phyloP scores from a whole-genome alignment of 495 filamentous ascomycete species.

The Aspergillus indologenus region DNA sequence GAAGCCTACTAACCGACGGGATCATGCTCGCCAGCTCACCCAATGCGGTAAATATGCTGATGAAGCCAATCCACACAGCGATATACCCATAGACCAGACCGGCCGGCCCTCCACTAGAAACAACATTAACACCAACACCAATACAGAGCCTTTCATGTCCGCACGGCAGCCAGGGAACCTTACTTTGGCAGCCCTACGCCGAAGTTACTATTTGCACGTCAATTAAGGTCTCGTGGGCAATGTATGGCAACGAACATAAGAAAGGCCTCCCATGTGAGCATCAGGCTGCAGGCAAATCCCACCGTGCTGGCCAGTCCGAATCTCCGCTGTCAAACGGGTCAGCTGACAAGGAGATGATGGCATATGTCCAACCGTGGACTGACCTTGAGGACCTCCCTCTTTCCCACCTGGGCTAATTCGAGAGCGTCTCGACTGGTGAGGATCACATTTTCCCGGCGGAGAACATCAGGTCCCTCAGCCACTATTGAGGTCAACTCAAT shows the following conservation, averaged over 20 bases:
- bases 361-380: not conserved
- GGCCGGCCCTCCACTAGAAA: constrained; percentile 39
- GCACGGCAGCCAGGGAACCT: not conserved
- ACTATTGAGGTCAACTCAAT: not conserved
- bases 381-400: not conserved
- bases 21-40: constrained; percentile 48
- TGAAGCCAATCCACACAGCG: constrained; percentile 46
- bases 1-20: constrained; percentile 7
- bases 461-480: not conserved
- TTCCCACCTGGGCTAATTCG: constrained; percentile 1
- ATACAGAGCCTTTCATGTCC: not conserved
- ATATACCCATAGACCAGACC: constrained; percentile 51
- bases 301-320: constrained; percentile 7
- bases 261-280: constrained; percentile 11
- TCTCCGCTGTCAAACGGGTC: constrained; percentile 3
- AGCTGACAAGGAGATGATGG: not conserved
- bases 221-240: constrained; percentile 1
- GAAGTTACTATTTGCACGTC: constrained; percentile 5
- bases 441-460: not conserved
- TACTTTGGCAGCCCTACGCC: constrained; percentile 1
- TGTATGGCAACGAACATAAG: not conserved
- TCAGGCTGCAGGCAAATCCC: constrained; percentile 8
- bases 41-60: constrained; percentile 35
- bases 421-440: not conserved
- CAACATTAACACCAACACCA: not conserved